Base-by-base conservation (phyloP, 352 stramenopile genomes). In the Thraustochytrium striatum region DNA sequence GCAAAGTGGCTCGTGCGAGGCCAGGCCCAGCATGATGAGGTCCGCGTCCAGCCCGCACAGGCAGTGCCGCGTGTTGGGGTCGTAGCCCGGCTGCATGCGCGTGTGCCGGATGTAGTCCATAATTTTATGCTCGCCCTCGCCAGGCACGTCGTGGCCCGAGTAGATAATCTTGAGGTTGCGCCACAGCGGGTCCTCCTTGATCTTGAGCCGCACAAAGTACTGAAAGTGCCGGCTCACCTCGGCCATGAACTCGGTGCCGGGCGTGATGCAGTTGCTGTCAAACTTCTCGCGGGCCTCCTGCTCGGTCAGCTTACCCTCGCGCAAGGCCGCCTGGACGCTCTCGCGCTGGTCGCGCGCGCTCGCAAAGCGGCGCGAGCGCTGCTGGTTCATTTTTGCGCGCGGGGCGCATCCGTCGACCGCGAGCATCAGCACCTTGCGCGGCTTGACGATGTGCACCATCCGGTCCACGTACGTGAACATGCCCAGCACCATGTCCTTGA, bases 221-320 rank as follows among this genome's bases (percentile, higher is more conserved):
- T 90, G 72, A 21, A 96, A 86, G 57, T 89, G 80, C 78, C 91
- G 84, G 69, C 88, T 93, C n/a, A 99, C 83, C 70, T 96, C 93
- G 47, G 91, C 87, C 87, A 99, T 95, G 84, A 99, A 99, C 86
- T 98, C 92, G 0, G 97, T 99, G n/a, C 97, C 97, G 0, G 97
- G 97, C 59, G 97, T 99, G 84, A 99, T 99, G 85, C 95, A 99
- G 85, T 99, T 99, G 57, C 90, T 97, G 88, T 99, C 97, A 86
- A 99, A 99, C 72, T 91, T 87, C 57, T 87, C 83, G 11, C 82
- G 84, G 25, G 81, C 21, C 33, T 87, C 75, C n/a, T 86, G 52
- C 44, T 82, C 53, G 28, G 72, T 57, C 16, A 87, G 69, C 41
- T 81, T 52, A 91, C 62, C 50, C 13, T 72, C 55, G 11, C 65